These are phyloP conservation scores for Colletotrichum tropicale DNA, from an alignment of 2,329 filamentous ascomycete genomes.

Conservation along the genomic window DNA sequence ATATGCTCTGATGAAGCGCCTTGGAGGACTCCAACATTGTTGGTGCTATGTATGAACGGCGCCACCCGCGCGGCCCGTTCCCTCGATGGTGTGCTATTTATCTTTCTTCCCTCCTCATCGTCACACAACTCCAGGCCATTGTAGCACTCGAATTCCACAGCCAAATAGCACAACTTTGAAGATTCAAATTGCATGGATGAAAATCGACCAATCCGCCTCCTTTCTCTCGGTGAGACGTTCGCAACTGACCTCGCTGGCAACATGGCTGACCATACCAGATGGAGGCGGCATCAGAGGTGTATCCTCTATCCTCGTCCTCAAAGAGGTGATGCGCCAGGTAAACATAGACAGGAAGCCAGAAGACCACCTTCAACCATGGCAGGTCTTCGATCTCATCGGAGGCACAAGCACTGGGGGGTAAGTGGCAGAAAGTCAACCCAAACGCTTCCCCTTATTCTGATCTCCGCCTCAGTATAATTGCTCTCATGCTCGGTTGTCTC, in stretches of 20 bases:
- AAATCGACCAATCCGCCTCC: neutral
- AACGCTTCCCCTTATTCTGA: neutral
- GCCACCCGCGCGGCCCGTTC: neutral
- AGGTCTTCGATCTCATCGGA: slow-evolving; percentile 23
- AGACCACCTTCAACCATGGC: slow-evolving; percentile 16
- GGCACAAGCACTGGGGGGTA: slow-evolving; percentile 20
- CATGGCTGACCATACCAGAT: neutral
- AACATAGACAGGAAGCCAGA: neutral
- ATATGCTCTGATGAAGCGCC: neutral
- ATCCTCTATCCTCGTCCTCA: slow-evolving; percentile 14
- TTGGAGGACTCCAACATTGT: neutral
- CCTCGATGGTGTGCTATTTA: neutral
- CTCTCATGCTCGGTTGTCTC: slow-evolving; percentile 25
- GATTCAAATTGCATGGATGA: neutral
- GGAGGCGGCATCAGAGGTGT: slow-evolving; percentile 19
- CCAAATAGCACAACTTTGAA: neutral
- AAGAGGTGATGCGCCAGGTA: slow-evolving; percentile 16
- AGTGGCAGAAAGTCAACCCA: neutral
- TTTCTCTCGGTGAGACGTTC: neutral
- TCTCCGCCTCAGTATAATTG: slow-evolving; percentile 19
- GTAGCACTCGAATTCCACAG: rapidly evolving
- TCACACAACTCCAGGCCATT: rapidly evolving
- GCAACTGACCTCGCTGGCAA: rapidly evolving
- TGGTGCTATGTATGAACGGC: neutral
- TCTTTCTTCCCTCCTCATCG: neutral